Evolutionary conservation across 805 yeast species (phyloP).

Genomic region (Suhomyces kilbournensis): DNA sequence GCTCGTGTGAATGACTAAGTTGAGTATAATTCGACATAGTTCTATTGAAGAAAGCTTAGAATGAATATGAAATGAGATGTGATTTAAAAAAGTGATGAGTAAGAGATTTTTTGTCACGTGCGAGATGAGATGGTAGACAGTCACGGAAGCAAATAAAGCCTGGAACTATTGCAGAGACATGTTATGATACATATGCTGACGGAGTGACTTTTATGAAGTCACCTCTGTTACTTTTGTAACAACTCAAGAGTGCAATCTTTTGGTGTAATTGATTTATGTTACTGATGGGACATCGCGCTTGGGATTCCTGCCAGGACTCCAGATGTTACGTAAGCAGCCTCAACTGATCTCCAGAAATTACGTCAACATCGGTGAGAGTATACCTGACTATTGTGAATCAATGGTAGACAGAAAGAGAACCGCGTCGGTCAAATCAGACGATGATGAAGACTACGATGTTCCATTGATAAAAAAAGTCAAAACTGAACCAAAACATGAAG

Average conservation of each 20-base stretch:
- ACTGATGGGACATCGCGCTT: not conserved
- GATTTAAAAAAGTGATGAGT: not conserved
- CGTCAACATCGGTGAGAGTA: not conserved
- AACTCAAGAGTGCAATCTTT: no score
- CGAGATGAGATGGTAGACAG: slow-evolving; percentile 1
- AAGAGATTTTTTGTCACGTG: slow-evolving; percentile 6
- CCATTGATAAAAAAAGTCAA: slow-evolving; percentile 24
- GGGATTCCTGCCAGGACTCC: not conserved
- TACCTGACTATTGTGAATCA: not conserved
- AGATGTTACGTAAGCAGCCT: not conserved
- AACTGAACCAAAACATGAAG: slow-evolving; percentile 15
- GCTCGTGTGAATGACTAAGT: slow-evolving; percentile 31
- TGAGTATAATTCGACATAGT: slow-evolving; percentile 49
- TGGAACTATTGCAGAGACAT: not conserved
- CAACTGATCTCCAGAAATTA: not conserved
- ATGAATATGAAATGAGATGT: not conserved
- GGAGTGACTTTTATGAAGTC: not conserved
- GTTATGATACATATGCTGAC: not conserved
- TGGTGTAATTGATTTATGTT: no score
- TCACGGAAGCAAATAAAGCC: not conserved
- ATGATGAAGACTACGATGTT: slow-evolving; percentile 25
- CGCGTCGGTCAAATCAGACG: slow-evolving; percentile 23
- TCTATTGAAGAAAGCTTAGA: slow-evolving; percentile 26
- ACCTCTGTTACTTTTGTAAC: not conserved
- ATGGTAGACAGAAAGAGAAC: slow-evolving; percentile 31